These are phyloP conservation scores for Talinum fruticosum DNA, from an alignment of 148 eudicot species.

Conservation along the genomic window DNA sequence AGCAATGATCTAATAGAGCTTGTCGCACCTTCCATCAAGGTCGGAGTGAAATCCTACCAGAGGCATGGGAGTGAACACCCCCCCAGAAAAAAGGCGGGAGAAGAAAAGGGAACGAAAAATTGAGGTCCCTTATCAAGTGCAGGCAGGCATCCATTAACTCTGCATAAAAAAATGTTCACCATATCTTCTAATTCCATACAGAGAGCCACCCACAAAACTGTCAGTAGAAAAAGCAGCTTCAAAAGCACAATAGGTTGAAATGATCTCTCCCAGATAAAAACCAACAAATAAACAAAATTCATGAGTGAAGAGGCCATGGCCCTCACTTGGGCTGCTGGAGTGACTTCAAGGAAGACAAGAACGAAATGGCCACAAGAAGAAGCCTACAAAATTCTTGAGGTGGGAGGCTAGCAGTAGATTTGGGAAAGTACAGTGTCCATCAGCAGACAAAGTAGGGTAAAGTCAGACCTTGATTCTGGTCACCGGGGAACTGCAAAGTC, in stretches of 20 bases:
- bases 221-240: background rate
- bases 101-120: no score
- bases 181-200: background rate
- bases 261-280: background rate
- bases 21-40: no score
- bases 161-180: no score
- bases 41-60: no score
- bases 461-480: constrained; percentile 20
- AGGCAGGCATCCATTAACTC: no score
- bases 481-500: constrained; percentile 69
- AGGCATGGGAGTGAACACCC: no score
- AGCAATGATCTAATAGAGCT: no score
- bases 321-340: background rate
- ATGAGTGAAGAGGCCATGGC: background rate
- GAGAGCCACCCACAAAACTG: background rate
- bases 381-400: background rate
- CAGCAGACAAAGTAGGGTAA: constrained; percentile 9
- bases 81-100: no score
- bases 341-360: constrained; percentile 3
- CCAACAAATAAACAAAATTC: background rate
- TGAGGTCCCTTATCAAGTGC: no score
- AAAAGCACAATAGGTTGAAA: background rate
- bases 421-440: background rate
- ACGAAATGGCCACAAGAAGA: background rate
- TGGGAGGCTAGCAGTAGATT: background rate